These are phyloP conservation scores for Achlya hypogyna DNA, from an alignment of 352 stramenopile genomes.

Conservation along the genomic window DNA sequence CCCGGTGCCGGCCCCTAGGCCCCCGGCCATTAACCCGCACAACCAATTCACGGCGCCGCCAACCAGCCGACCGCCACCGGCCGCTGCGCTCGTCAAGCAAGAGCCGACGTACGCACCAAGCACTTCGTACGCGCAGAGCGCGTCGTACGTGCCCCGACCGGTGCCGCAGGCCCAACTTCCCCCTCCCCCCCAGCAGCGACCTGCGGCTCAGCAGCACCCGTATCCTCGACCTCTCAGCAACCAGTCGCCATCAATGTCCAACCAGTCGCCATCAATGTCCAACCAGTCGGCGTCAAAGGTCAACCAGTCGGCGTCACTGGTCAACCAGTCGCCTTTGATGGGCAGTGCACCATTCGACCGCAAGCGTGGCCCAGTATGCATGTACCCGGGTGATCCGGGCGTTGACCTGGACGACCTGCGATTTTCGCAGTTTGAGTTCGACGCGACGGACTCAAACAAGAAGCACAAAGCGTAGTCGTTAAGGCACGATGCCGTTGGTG, in stretches of 20 bases:
- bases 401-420: constrained; percentile 66
- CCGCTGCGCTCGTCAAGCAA: not conserved
- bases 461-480: constrained; percentile 7
- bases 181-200: not conserved
- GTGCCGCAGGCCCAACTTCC: too few relatives aligned
- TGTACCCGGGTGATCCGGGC: constrained; percentile 31
- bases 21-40: not conserved
- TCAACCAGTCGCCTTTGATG: constrained; percentile 23
- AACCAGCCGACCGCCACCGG: not conserved
- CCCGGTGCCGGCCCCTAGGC: too few relatives aligned
- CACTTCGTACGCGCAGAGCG: not conserved
- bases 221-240: constrained; percentile 21
- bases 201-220: not conserved
- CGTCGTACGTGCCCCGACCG: too few relatives aligned
- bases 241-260: not conserved
- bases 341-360: not conserved
- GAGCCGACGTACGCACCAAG: not conserved
- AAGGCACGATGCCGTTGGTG: constrained; percentile 82
- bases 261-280: constrained; percentile 37
- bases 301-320: constrained; percentile 33
- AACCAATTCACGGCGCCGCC: not conserved
- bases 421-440: constrained; percentile 78
- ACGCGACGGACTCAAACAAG: constrained; percentile 25
- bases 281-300: not conserved
- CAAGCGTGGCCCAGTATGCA: not conserved